These are phyloP conservation scores for Citrus inodora DNA, from an alignment of 345 rosid species.

Conservation along the genomic window DNA sequence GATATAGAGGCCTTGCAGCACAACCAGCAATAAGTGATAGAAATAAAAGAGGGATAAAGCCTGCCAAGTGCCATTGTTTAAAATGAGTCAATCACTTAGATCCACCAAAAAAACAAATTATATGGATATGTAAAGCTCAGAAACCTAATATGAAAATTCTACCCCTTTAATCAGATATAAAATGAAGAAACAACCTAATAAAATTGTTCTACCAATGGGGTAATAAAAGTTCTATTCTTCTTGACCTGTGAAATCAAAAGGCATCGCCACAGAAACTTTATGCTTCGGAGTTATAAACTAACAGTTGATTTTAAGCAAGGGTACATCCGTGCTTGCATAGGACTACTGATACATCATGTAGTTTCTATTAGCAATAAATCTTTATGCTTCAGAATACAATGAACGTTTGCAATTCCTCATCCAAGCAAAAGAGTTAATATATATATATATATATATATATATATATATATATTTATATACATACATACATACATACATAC, in stretches of 20 bases:
- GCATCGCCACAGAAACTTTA: background rate
- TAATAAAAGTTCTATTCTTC: background rate
- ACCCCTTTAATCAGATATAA: background rate
- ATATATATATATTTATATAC: too few relatives aligned
- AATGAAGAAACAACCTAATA: background rate
- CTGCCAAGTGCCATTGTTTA: conserved; percentile 30
- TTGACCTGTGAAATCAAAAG: background rate
- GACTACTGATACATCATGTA: background rate
- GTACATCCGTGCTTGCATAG: too few relatives aligned
- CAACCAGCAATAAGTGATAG: conserved; percentile 43
- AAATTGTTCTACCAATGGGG: background rate
- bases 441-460: too few relatives aligned
- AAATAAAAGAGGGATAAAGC: conserved; percentile 39
- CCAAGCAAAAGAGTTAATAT: background rate
- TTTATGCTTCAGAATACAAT: background rate
- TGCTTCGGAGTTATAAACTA: background rate
- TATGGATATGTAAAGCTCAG: background rate
- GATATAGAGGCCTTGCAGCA: conserved; percentile 72
- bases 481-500: too few relatives aligned
- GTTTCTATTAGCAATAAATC: background rate
- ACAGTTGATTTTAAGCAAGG: background rate
- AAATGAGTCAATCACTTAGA: background rate
- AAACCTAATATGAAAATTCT: background rate
- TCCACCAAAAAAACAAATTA: background rate
- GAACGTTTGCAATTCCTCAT: background rate